These are phyloP conservation scores for Lentinula sp. DNA, from an alignment of 768 basidiomycete species.

Conservation along the genomic window DNA sequence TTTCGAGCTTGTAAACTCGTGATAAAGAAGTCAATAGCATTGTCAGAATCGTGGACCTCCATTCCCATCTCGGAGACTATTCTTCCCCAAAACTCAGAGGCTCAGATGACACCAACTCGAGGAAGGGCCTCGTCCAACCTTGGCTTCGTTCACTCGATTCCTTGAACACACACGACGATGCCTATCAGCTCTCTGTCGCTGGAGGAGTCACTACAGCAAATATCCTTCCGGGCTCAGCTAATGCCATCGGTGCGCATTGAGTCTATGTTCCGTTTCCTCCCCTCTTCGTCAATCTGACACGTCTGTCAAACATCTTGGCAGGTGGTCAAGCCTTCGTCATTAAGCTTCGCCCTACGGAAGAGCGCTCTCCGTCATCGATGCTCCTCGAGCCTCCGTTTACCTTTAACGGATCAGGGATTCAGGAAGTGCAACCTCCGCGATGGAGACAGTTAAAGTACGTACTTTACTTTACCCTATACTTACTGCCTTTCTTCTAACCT, in stretches of 20 bases:
- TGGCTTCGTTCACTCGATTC: slow-evolving; percentile 63
- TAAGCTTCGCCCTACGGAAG: slow-evolving; percentile 41
- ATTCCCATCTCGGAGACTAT: slow-evolving; percentile 34
- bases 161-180: slow-evolving; percentile 60
- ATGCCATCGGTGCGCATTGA: slow-evolving; percentile 6
- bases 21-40: slow-evolving; percentile 12
- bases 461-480: neutral
- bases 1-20: neutral
- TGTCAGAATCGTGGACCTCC: slow-evolving; percentile 30
- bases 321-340: slow-evolving; percentile 48
- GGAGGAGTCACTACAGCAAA: slow-evolving; percentile 63
- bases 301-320: slow-evolving; percentile 9
- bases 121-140: slow-evolving; percentile 35
- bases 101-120: slow-evolving; percentile 36
- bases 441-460: slow-evolving; percentile 46
- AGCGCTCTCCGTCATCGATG: slow-evolving; percentile 39
- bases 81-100: slow-evolving; percentile 22
- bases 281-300: neutral
- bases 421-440: slow-evolving; percentile 21
- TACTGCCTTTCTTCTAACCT: neutral
- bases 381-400: slow-evolving; percentile 44
- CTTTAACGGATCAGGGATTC: slow-evolving; percentile 22
- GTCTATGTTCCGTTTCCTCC: neutral
- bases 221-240: slow-evolving; percentile 51
- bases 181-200: slow-evolving; percentile 47